Evolutionary conservation across 208 protist species (phyloP).

Genomic region (Trichomonas tenax): DNA sequence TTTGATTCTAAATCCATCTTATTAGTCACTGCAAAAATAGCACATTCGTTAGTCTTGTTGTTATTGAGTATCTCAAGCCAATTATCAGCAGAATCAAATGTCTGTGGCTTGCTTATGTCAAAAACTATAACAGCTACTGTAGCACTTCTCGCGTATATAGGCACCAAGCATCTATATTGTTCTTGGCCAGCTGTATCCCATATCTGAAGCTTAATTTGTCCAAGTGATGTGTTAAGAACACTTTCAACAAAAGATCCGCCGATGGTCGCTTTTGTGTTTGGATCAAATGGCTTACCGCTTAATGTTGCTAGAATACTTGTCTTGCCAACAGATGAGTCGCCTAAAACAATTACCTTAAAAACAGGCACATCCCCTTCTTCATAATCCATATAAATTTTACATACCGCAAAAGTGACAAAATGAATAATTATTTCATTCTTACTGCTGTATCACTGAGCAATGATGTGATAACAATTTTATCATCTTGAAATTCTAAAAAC

Average conservation of each 20-base stretch:
- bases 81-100: not conserved
- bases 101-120: not conserved
- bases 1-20: not conserved
- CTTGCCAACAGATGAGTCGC: not conserved
- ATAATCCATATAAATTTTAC: too few relatives aligned
- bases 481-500: too few relatives aligned
- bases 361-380: too few relatives aligned
- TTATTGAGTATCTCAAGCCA: not conserved
- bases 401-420: too few relatives aligned
- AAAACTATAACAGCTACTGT: not conserved
- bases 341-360: not conserved
- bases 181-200: slow-evolving; percentile 26
- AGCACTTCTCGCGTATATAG: not conserved
- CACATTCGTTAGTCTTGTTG: not conserved
- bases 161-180: not conserved
- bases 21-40: not conserved
- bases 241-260: slow-evolving; percentile 95
- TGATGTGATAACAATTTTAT: too few relatives aligned
- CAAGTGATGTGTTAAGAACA: slow-evolving; percentile 79
- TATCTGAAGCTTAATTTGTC: slow-evolving; percentile 30
- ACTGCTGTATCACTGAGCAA: too few relatives aligned
- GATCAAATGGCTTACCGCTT: slow-evolving; percentile 78
- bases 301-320: not conserved
- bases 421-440: too few relatives aligned
- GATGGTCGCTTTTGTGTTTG: slow-evolving; percentile 70